Evolutionary conservation across 176 grass and related monocot species (phyloP), one percentile per base, ranked within the genome.

Genomic region (Carex parvula): DNA sequence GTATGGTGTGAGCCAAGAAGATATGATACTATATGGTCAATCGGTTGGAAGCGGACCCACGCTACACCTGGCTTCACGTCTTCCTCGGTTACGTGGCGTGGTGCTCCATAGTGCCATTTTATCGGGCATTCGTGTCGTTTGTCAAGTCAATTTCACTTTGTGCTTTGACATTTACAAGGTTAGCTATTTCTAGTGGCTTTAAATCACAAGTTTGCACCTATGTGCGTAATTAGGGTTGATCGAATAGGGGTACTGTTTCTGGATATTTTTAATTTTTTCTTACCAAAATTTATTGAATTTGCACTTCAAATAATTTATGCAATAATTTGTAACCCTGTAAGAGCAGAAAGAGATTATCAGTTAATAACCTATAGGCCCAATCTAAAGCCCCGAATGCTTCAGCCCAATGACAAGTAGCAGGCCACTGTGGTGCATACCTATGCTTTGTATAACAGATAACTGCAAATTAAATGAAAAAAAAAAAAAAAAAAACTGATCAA

Each of bases 121-220:
- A 65, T 99, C 97, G 67, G 97, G 97, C 64, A 84, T 99, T 22
- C 93, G 97, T 59, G 97, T 99, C 16, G 93, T 99, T 88, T 99
- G 97, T 83, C 91, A 93, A 85, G 93, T 99, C 74, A 95, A 99
- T 79, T 99, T 92, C 86, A 96, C 91, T 69, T 89, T 99, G 53
- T 99, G 93, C 84, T 96, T 99, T 85, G 97, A 99, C 81, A 99
- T 99, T 82, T 99, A 99, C 87, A 99, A 99, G 89, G 97, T 95
- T 90, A 87, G 89, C 52, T 57, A 55, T 30, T 57, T 78, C 24
- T 56, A 18, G 52, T 57, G 73, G 14, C 48, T 57, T 10, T 57
- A 77, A 4, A 55, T 78, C 21, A 33, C 73, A 78, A 78, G 18
- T 78, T 33, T 57, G 15, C 73, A 73, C 73, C 13, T 57, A 21